Evolutionary conservation across 2,329 filamentous ascomycete genomes (phyloP), one percentile per base, ranked within the genome.

Genomic region (Fonsecaea pedrosoi): DNA sequence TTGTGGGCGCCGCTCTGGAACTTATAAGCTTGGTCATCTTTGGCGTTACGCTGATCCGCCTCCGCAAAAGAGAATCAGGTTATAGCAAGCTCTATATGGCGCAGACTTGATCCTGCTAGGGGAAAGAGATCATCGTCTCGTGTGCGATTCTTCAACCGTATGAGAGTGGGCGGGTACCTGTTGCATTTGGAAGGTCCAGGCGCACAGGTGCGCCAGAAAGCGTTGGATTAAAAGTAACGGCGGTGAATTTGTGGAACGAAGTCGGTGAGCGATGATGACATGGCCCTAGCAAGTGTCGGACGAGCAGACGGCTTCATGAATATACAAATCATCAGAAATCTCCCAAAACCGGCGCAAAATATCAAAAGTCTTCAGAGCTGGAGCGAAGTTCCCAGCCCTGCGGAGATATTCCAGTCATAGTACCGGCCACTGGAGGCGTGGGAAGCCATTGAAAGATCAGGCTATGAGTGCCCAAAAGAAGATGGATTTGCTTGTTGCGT

Each of bases 31-130:
- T 64, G 37, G 45, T 25, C 9, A 38, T 64, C 12, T 64, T 64
- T 54, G 45, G 32, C 3, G 32, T 50, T 32, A 53, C 59, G 7
- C 34, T 64, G 18, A 15, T 32, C 15, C 18, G 34, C 35, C 6
- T 25, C n/a, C 55, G 55, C 7, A 53, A n/a, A 25, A 10, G 32
- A n/a, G 45, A 32, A 38, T 35, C 45, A 6, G 55, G 62, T 13
- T 64, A 64, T 45, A 58, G 62, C 55, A 59, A 54, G 56, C 60
- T 64, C 34, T 54, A 34, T 25, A 13, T 64, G 55, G 45, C 55
- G 56, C 40, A 65, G 6, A 54, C 38, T 45, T 62, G 37, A 62
- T 32, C n/a, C 40, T n/a, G 34, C 32, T 34, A 34, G 2, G 30
- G 18, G 42, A 25, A 35, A 48, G 21, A 59, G 18, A 32, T 15